phyloP scores from a whole-genome alignment of 2,329 filamentous ascomycete species.

The Elsinoe australis region DNA sequence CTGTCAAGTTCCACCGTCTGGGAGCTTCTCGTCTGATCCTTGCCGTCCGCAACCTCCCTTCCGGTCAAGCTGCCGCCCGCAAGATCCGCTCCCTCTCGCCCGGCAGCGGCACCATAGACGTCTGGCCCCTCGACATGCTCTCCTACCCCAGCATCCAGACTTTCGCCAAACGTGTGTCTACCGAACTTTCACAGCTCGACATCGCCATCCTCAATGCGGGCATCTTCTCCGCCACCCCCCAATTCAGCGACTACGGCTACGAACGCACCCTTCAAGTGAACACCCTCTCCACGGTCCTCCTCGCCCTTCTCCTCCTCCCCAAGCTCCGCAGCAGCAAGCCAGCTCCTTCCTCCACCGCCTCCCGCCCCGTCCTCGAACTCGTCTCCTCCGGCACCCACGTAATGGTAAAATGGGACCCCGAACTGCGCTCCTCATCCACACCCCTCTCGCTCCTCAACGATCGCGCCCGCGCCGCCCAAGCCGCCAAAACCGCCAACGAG shows the following conservation, averaged over 20 bases:
- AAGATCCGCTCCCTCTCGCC: conserved; percentile 25
- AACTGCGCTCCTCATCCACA: neutral
- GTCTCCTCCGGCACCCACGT: conserved; percentile 15
- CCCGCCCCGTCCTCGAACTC: conserved; percentile 15
- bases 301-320: conserved; percentile 45
- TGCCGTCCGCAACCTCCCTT: conserved; percentile 30
- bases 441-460: neutral
- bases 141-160: conserved; percentile 23
- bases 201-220: conserved; percentile 38
- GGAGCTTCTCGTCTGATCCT: conserved; percentile 35
- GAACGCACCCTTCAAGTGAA: conserved; percentile 50
- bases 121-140: conserved; percentile 25
- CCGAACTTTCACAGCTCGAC: conserved; percentile 30
- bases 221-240: conserved; percentile 24
- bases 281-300: conserved; percentile 47
- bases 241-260: conserved; percentile 30
- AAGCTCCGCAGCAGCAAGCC: too few relatives aligned
- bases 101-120: conserved; percentile 28
- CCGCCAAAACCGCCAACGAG: neutral
- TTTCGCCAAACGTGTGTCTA: conserved; percentile 25
- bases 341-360: too few relatives aligned
- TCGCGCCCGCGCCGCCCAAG: neutral
- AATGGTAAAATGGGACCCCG: neutral
- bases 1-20: conserved; percentile 31
- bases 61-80: conserved; percentile 31